Conservation (phyloP, 192 early-diverging fungal species). For the Podila horticola region DNA sequence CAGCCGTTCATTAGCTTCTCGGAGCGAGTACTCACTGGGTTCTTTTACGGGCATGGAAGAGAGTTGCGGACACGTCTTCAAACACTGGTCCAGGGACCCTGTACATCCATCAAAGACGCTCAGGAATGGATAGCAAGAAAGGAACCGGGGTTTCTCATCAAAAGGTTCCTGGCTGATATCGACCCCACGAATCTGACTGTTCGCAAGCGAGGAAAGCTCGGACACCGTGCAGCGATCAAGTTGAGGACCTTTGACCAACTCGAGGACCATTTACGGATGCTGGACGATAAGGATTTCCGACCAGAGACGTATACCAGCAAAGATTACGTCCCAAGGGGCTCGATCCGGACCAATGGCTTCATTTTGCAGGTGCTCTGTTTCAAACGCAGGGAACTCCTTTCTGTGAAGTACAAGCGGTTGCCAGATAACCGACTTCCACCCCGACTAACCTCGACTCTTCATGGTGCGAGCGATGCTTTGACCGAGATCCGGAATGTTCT, state of each 20-base stretch:
- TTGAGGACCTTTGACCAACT: too few relatives aligned
- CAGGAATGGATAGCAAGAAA: neutral
- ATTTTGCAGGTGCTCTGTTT: neutral
- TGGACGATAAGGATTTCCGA: too few relatives aligned
- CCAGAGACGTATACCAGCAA: neutral
- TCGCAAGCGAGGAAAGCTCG: too few relatives aligned
- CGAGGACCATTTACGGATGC: too few relatives aligned
- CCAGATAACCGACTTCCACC: constrained; percentile 3
- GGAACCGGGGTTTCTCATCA: too few relatives aligned
- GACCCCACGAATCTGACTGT: neutral
- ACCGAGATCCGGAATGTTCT: constrained; percentile 2
- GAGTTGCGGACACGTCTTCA: constrained; percentile 5
- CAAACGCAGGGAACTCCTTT: constrained; percentile 4
- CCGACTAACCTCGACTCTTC: constrained; percentile 9
- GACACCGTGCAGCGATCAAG: too few relatives aligned
- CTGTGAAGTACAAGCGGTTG: neutral
- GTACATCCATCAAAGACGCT: neutral
- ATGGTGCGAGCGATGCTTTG: neutral
- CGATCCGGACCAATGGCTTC: constrained; percentile 11
- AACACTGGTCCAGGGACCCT: constrained; percentile 10
- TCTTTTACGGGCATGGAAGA: neutral
- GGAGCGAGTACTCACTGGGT: constrained; percentile 10
- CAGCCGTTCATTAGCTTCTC: constrained; percentile 25
- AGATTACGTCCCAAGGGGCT: neutral
- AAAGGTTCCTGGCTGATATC: constrained; percentile 1